Evolutionary conservation across 257 asterid species (phyloP), one percentile per base, ranked within the genome.

Genomic region (Solanum clarkiae): DNA sequence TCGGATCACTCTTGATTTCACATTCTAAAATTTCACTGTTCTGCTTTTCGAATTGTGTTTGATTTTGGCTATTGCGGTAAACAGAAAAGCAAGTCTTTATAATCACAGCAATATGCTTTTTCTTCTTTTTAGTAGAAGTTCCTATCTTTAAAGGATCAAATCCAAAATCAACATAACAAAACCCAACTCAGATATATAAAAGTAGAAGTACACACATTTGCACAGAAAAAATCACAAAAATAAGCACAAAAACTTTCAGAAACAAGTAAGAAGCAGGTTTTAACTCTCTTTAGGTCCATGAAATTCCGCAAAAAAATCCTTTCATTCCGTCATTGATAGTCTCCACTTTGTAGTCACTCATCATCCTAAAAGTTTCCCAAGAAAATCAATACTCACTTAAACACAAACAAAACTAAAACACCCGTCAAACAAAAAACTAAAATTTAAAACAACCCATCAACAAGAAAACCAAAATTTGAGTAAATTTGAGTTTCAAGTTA

Each of bases 261-360:
- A 60, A 59, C 10, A 14, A 47, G 26, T 54, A 44, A 26, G 80
- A 63, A 40, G 40, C 32, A 32, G 83, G 86, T 72, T 20, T 70
- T 93, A 91, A 94, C 99, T 92, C 57, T 95, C 98, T 90, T 92
- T 95, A 57, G 99, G 99, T 77, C 99, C 99, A 88, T 93, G 97
- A 83, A 94, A 93, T 69, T 92, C 92, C 86, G 4, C 94, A 98
- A 89, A 83, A 89, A 86, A 95, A 94, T 87, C 93, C 97, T 84
- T 93, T 95, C 94, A 91, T 92, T 88, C 94, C 92, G 85, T 94
- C 99, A 90, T 95, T 92, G 93, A 93, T 91, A 95, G 87, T 93
- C 91, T 95, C 99, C 91, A 95, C 99, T 90, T 95, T 94, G 85
- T 94, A 94, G 87, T 94, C 98, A 86, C 93, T 94, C 98, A 92